A percentile compares a stretch with the other conserved stretches of the same genome.
phyloP scores from a whole-genome alignment of 176 grass and related monocot genomes.

The Rhynchospora pubera region DNA sequence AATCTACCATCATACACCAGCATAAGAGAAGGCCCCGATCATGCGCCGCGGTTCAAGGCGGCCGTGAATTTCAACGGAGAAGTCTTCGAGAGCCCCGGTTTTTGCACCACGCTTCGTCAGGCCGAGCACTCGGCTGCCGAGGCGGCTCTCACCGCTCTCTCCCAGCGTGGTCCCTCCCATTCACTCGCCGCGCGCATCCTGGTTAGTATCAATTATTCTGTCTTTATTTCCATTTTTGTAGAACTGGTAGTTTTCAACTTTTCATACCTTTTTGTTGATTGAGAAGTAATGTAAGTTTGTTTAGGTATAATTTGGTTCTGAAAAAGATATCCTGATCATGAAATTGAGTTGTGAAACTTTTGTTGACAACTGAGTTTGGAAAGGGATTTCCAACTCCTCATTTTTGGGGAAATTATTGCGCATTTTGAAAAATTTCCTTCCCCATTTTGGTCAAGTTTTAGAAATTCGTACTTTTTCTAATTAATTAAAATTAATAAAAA shows the following conservation, averaged over 20 bases:
- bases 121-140: slow-evolving; percentile 97
- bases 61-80: slow-evolving; percentile 89
- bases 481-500: background rate
- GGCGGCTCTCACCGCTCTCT: slow-evolving; percentile 78
- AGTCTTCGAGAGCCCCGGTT: slow-evolving; percentile 83
- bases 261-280: background rate
- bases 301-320: background rate
- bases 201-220: slow-evolving; percentile 28
- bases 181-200: slow-evolving; percentile 96
- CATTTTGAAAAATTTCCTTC: background rate
- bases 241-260: background rate
- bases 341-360: slow-evolving; percentile 14
- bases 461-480: background rate
- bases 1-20: slow-evolving; percentile 95
- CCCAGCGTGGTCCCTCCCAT: slow-evolving; percentile 71
- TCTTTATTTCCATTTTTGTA: background rate
- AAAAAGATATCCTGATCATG: background rate
- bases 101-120: slow-evolving; percentile 90
- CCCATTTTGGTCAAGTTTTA: background rate
- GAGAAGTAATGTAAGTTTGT: slow-evolving; percentile 9
- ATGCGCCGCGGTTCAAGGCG: slow-evolving; percentile 93
- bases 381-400: background rate
- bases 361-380: slow-evolving; percentile 9
- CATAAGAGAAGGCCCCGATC: slow-evolving; percentile 94
- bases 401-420: background rate